Conservation (phyloP, 2,329 filamentous ascomycete genomes). For the Fusarium brachygibbosum region DNA sequence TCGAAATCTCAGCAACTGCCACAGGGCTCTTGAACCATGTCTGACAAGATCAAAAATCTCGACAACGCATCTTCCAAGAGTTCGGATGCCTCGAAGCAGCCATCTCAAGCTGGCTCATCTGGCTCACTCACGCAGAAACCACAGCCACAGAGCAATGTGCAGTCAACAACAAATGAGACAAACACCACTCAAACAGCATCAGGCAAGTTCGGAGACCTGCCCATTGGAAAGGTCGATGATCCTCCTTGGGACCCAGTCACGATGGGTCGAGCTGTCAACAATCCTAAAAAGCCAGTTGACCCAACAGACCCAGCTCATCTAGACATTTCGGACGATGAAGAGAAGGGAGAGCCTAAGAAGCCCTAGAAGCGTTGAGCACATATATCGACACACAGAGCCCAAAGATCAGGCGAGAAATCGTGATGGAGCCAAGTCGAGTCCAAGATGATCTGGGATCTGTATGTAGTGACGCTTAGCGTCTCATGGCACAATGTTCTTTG, state of each 20-base stretch:
- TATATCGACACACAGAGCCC: too few relatives aligned
- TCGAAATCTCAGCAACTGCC: not conserved
- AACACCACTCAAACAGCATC: not conserved
- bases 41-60: not conserved
- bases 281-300: not conserved
- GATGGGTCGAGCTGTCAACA: not conserved
- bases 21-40: not conserved
- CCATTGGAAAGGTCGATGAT: not conserved
- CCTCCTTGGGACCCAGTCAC: not conserved
- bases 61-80: not conserved
- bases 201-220: not conserved
- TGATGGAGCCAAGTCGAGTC: not conserved
- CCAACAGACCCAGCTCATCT: not conserved
- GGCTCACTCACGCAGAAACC: not conserved
- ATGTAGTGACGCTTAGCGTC: constrained; percentile 7
- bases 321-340: not conserved
- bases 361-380: not conserved
- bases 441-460: not conserved
- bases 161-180: not conserved
- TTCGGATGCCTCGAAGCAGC: not conserved
- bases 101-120: not conserved
- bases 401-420: not conserved
- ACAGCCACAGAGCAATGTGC: not conserved
- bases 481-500: constrained; percentile 14
- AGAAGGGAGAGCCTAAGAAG: not conserved